Conservation (phyloP, 2,329 filamentous ascomycete genomes). For the Alternaria burnsii region DNA sequence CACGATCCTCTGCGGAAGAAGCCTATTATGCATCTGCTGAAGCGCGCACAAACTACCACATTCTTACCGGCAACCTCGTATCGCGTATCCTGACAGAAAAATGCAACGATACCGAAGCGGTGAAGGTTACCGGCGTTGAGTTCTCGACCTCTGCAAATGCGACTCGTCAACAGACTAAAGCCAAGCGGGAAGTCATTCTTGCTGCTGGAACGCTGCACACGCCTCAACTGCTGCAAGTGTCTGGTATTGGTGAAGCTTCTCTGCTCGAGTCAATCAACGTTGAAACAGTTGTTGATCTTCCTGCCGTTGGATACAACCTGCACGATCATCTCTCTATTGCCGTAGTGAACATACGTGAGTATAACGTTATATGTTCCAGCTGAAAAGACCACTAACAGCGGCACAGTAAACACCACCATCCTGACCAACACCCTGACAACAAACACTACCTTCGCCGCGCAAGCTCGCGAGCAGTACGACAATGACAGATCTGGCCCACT, state of each 20-base stretch:
- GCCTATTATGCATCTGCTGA: constrained; percentile 31
- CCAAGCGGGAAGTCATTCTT: constrained; percentile 34
- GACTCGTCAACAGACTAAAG: constrained; percentile 21
- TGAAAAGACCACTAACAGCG: background rate
- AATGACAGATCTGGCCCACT: constrained; percentile 20
- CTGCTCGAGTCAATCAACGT: constrained; percentile 32
- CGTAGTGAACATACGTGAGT: constrained; percentile 21
- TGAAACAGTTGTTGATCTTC: constrained; percentile 30
- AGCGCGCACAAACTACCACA: constrained; percentile 29
- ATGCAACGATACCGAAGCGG: constrained; percentile 2
- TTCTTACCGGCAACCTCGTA: constrained; percentile 28
- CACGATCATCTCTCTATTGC: constrained; percentile 30
- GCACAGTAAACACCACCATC: constrained; percentile 24
- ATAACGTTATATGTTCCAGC: background rate
- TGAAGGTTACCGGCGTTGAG: constrained; percentile 31
- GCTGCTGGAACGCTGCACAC: constrained; percentile 38
- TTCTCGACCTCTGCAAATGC: constrained; percentile 28
- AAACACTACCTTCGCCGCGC: constrained; percentile 32
- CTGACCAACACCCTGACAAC: constrained; percentile 13
- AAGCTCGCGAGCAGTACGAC: constrained; percentile 28
- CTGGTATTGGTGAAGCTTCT: constrained; percentile 36
- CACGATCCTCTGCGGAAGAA: constrained; percentile 31
- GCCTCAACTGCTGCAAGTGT: constrained; percentile 39
- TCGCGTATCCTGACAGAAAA: constrained; percentile 23
- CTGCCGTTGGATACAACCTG: constrained; percentile 36